Evolutionary conservation across 2,329 filamentous ascomycete genomes (phyloP).

Genomic region (Diaporthe sp.): DNA sequence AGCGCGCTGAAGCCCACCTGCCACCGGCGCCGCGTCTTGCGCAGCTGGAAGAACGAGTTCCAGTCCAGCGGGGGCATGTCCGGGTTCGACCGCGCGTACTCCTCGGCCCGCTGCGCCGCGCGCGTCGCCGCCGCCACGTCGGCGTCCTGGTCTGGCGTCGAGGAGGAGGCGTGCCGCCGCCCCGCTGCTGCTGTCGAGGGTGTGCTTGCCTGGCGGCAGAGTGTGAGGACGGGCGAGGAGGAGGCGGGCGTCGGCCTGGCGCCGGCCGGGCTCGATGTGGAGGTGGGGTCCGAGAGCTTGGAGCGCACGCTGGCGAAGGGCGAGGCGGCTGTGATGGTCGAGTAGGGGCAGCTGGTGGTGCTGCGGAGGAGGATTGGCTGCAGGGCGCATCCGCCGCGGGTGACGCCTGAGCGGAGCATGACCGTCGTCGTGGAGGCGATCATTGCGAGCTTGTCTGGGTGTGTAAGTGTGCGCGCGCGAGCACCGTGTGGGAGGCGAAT

Average conservation of each 20-base stretch:
- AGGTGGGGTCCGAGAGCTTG: constrained; percentile 43
- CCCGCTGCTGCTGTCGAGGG: constrained; percentile 6
- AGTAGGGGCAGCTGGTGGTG: constrained; percentile 49
- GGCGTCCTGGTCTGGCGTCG: constrained; percentile 41
- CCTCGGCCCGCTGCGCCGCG: constrained; percentile 43
- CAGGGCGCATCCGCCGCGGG: constrained; percentile 47
- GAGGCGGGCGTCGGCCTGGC: constrained; percentile 44
- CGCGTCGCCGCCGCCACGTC: constrained; percentile 45
- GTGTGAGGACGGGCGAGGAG: constrained; percentile 42
- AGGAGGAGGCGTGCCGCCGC: constrained; percentile 46
- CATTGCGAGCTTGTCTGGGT: constrained; percentile 43
- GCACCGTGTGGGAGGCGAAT: not conserved
- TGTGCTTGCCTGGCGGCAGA: constrained; percentile 9
- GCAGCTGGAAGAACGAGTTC: constrained; percentile 93
- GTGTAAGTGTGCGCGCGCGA: not conserved
- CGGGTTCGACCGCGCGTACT: constrained; percentile 44
- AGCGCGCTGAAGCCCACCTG: constrained; percentile 83
- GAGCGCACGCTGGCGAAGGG: constrained; percentile 43
- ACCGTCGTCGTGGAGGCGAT: constrained; percentile 50
- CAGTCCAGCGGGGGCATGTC: constrained; percentile 74
- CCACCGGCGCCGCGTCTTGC: constrained; percentile 86
- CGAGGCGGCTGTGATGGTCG: constrained; percentile 44
- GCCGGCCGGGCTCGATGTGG: constrained; percentile 42
- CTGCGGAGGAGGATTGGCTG: constrained; percentile 47
- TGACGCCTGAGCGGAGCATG: constrained; percentile 51